Evolutionary conservation across 83 land plant genomes (phyloP).

Genomic region (Picea abies): DNA sequence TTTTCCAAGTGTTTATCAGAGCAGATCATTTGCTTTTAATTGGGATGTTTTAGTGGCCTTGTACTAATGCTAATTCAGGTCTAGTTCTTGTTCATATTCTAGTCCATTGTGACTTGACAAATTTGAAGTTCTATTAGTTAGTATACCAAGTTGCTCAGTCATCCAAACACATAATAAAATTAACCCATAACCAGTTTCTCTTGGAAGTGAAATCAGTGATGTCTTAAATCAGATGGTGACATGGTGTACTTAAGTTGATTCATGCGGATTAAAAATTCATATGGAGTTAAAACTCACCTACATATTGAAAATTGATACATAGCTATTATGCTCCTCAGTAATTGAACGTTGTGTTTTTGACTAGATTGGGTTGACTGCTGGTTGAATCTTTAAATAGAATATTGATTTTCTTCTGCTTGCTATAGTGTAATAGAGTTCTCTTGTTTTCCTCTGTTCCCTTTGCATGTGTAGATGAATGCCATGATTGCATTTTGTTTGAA

Average conservation of each 20-base stretch:
- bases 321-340: background rate
- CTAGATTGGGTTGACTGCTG: background rate
- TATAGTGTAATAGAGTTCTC: background rate
- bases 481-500: too few relatives aligned
- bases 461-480: background rate
- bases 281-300: too few relatives aligned
- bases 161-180: background rate
- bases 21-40: background rate
- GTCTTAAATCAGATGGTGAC: background rate
- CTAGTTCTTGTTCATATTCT: background rate
- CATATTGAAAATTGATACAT: too few relatives aligned
- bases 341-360: background rate
- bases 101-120: constrained; percentile 1
- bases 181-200: background rate
- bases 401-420: background rate
- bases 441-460: background rate
- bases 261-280: background rate
- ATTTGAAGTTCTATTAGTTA: background rate
- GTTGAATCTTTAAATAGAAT: too few relatives aligned
- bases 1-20: background rate
- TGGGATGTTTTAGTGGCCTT: background rate
- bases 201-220: background rate
- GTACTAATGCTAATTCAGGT: background rate
- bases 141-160: background rate
- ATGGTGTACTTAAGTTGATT: background rate